phyloP scores from a whole-genome alignment of 2,329 filamentous ascomycete species.

The Leptoxyphium fumago region DNA sequence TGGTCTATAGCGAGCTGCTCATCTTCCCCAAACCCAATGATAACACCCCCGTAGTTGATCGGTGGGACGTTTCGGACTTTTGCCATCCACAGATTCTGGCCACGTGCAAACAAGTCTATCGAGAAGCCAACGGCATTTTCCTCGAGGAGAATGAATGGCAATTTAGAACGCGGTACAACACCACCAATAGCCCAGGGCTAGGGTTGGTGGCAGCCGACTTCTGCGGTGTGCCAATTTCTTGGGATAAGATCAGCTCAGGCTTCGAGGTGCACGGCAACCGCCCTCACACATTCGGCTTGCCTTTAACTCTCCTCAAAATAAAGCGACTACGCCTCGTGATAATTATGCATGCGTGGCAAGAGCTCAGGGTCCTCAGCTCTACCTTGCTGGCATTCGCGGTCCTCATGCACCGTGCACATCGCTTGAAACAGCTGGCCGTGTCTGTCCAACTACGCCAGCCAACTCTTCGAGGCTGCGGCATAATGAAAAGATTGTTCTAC shows the following conservation, averaged over 20 bases:
- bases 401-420: background rate
- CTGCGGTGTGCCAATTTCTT: background rate
- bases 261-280: background rate
- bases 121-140: constrained; percentile 11
- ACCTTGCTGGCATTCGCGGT: background rate
- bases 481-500: background rate
- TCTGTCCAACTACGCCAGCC: background rate
- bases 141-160: constrained; percentile 8
- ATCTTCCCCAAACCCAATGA: background rate
- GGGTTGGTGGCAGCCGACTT: too few relatives aligned
- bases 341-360: background rate
- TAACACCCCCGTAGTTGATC: background rate
- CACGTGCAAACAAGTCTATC: constrained; percentile 8
- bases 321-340: background rate
- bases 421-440: background rate
- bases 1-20: constrained; percentile 9
- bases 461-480: background rate
- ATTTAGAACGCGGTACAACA: background rate
- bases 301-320: background rate
- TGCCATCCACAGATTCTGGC: constrained; percentile 5
- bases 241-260: background rate
- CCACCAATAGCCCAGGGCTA: too few relatives aligned
- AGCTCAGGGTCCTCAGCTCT: background rate
- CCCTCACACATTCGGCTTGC: background rate
- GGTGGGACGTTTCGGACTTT: background rate